Evolutionary conservation across 2,329 filamentous ascomycete genomes (phyloP), one percentile per base, ranked within the genome.

Genomic region (Trichoderma sp.): DNA sequence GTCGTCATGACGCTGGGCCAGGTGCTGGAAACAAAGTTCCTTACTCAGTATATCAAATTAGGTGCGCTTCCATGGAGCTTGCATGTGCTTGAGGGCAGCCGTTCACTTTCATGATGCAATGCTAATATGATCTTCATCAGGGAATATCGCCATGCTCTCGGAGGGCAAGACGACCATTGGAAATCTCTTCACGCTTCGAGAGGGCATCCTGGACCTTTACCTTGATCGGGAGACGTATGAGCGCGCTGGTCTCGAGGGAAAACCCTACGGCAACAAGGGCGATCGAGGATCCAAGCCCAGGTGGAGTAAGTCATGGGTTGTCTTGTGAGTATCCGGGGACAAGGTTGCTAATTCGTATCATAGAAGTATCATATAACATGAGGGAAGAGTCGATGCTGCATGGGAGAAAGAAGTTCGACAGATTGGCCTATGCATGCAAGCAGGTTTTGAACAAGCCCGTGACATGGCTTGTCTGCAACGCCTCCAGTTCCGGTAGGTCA

Each of bases 191-290:
- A 85, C 85, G 0, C 78, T 98, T 1, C 82, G 79, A 64, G 84
- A 92, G 69, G 93, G 92, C 85, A 79, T 59, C 74, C 81, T 99
- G 41, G 86, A 83, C 4, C 82, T 99, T 71, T 90, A 92, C 70
- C 82, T 98, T 28, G 90, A 92, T 68, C 92, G 89, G 70, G 88
- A 93, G 62, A 88, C 86, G 0, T 97, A 93, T 75, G 93, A 98
- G 76, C 85, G 89, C 55, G 88, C 90, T 54, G 95, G 95, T 0
- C 81, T 99, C 0, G 85, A 88, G 0, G 94, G 94, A 1, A 88
- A 87, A 68, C 84, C 90, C 19, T 79, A 86, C 64, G 85, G 84
- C 2, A 77, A 78, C 50, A 88, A 87, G 69, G 85, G 85, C 7
- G 81, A 80, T 66, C 80, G 86, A 21, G 82, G 83, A 1, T 72